Evolutionary conservation across 257 asterid species (phyloP).

Genomic region (Rhazya stricta): DNA sequence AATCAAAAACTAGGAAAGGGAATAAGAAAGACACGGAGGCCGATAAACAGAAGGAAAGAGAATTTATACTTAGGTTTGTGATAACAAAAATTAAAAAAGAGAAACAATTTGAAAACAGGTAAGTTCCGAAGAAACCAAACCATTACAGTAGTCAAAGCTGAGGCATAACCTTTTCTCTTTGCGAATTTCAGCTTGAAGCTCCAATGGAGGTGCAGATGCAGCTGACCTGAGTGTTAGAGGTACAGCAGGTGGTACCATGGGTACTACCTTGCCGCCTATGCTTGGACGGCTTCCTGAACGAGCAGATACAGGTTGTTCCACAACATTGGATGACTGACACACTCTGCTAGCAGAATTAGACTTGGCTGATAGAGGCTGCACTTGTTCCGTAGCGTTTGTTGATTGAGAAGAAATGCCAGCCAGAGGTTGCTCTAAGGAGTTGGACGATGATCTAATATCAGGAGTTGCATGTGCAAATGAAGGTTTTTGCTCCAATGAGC

Average conservation of each 20-base stretch:
- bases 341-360: constrained; percentile 38
- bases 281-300: constrained; percentile 49
- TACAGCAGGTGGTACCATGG: constrained; percentile 49
- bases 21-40: neutral
- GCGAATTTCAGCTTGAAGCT: constrained; percentile 40
- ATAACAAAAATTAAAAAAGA: neutral
- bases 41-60: neutral
- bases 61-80: neutral
- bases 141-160: neutral
- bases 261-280: constrained; percentile 42
- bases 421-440: constrained; percentile 22
- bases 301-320: constrained; percentile 75
- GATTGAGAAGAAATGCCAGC: constrained; percentile 26
- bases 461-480: constrained; percentile 31
- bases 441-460: constrained; percentile 28
- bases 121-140: neutral
- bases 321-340: constrained; percentile 21
- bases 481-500: constrained; percentile 38
- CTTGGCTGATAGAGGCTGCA: constrained; percentile 47
- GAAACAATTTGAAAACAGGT: neutral
- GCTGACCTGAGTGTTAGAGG: constrained; percentile 48
- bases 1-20: neutral
- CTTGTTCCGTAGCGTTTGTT: constrained; percentile 34
- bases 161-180: constrained; percentile 62
- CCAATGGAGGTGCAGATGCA: constrained; percentile 38